phyloP scores from a whole-genome alignment of 1,284 basidiomycete species.

The Hemileccinum hortonii region DNA sequence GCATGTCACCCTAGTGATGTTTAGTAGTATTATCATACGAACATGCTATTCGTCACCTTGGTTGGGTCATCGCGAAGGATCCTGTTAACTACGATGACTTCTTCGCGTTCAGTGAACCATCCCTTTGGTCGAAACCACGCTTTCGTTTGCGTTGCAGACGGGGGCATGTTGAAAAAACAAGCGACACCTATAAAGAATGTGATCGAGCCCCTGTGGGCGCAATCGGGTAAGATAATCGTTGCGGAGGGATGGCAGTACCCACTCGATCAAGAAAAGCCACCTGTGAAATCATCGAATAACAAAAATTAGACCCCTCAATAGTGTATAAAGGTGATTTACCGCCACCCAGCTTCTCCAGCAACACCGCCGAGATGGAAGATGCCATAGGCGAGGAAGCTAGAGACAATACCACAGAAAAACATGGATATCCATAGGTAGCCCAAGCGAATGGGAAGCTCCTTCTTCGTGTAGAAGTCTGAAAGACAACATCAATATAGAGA shows the following conservation, averaged over 20 bases:
- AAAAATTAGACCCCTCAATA: neutral
- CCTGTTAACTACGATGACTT: slow-evolving; percentile 50
- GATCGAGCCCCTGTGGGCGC: slow-evolving; percentile 39
- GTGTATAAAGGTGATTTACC: slow-evolving; percentile 32
- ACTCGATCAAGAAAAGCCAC: slow-evolving; percentile 24
- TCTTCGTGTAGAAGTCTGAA: slow-evolving; percentile 57
- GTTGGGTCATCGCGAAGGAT: slow-evolving; percentile 70
- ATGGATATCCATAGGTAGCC: slow-evolving; percentile 67
- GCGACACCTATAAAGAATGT: slow-evolving; percentile 56
- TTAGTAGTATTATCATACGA: neutral
- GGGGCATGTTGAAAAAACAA: slow-evolving; percentile 69
- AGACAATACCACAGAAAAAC: slow-evolving; percentile 46
- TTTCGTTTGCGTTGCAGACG: slow-evolving; percentile 65
- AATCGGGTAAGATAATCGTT: neutral
- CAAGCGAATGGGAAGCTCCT: slow-evolving; percentile 63
- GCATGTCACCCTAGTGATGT: slow-evolving; percentile 57
- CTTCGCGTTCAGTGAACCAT: slow-evolving; percentile 63
- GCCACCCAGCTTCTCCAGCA: slow-evolving; percentile 56
- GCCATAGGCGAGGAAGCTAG: slow-evolving; percentile 62
- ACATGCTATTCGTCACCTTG: slow-evolving; percentile 39
- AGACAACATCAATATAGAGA: neutral
- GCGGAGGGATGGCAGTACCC: slow-evolving; percentile 10
- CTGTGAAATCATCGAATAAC: slow-evolving; percentile 1
- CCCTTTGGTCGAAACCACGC: slow-evolving; percentile 65
- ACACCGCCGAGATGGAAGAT: slow-evolving; percentile 60